Percentiles rank a stretch among this genome's conserved stretches.
Evolutionary conservation across 495 filamentous ascomycete genomes (phyloP).

Genomic region (Astrothelium macrocarpum): DNA sequence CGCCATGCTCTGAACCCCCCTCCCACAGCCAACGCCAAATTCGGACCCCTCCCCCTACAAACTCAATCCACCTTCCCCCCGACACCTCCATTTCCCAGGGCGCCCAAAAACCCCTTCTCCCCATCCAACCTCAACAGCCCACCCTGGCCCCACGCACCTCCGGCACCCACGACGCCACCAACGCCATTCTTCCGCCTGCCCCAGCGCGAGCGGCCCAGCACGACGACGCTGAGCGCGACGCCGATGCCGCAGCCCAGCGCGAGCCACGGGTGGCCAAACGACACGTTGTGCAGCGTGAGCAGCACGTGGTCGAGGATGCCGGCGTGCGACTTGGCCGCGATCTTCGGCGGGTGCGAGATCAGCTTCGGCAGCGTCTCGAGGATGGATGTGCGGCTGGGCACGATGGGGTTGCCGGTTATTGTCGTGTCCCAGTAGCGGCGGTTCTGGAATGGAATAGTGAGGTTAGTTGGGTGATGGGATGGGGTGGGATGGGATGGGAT

Average conservation of each 20-base stretch:
- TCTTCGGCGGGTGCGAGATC: conserved; percentile 58
- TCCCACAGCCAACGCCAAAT: background rate
- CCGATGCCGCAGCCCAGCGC: conserved; percentile 52
- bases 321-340: conserved; percentile 79
- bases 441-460: conserved; percentile 48
- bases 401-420: conserved; percentile 74
- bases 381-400: conserved; percentile 85
- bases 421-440: conserved; percentile 92
- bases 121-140: conserved; percentile 70
- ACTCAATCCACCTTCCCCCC: conserved; percentile 70
- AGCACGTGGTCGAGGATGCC: conserved; percentile 65
- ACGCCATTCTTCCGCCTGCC: conserved; percentile 28
- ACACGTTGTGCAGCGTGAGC: conserved; percentile 61
- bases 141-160: conserved; percentile 37
- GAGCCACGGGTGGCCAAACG: conserved; percentile 62
- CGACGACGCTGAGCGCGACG: conserved; percentile 39
- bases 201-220: conserved; percentile 38
- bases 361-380: conserved; percentile 85
- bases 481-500: background rate
- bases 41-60: background rate
- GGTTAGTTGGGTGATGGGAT: conserved; percentile 10
- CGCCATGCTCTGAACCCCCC: background rate
- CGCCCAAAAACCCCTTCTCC: conserved; percentile 56
- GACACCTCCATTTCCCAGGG: conserved; percentile 28
- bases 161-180: conserved; percentile 5